These are phyloP conservation scores for Suillus sp. DNA, from an alignment of 768 basidiomycete genomes.

Conservation along the genomic window DNA sequence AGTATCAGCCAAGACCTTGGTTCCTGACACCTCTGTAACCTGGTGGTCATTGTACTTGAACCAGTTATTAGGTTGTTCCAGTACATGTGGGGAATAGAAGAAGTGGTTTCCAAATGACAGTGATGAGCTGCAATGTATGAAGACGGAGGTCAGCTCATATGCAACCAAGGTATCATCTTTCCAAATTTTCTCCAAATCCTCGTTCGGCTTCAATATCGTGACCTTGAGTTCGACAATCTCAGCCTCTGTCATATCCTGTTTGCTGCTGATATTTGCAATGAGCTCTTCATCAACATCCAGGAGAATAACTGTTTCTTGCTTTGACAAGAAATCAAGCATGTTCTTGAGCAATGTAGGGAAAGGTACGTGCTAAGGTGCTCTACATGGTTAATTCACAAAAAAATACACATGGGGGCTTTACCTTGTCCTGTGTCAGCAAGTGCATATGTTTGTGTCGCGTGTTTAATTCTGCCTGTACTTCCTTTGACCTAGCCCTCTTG, in stretches of 20 bases:
- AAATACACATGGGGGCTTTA: constrained; percentile 30
- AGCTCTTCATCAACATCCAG: constrained; percentile 66
- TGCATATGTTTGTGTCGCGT: constrained; percentile 67
- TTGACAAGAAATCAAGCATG: constrained; percentile 59
- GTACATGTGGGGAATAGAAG: constrained; percentile 90
- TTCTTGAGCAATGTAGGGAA: constrained; percentile 57
- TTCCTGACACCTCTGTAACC: constrained; percentile 73
- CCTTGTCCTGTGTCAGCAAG: constrained; percentile 71
- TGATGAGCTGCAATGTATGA: constrained; percentile 88
- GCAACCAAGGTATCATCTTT: constrained; percentile 60
- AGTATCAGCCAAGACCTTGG: constrained; percentile 86
- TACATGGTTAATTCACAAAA: constrained; percentile 4
- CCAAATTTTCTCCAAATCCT: constrained; percentile 77
- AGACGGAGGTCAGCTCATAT: constrained; percentile 95
- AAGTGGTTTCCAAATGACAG: constrained; percentile 94
- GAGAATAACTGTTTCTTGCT: constrained; percentile 44
- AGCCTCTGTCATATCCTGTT: constrained; percentile 50
- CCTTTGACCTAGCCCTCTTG: constrained; percentile 72
- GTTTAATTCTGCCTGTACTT: constrained; percentile 67
- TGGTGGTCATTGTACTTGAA: constrained; percentile 97
- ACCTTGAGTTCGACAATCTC: constrained; percentile 61
- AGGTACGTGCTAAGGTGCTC: constrained; percentile 53
- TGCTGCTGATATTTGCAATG: constrained; percentile 49
- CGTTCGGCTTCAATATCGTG: constrained; percentile 56
- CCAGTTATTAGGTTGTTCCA: constrained; percentile 79